Evolutionary conservation across 768 basidiomycete genomes (phyloP), one percentile per base, ranked within the genome.

Genomic region (Melanogaster broomeanus): DNA sequence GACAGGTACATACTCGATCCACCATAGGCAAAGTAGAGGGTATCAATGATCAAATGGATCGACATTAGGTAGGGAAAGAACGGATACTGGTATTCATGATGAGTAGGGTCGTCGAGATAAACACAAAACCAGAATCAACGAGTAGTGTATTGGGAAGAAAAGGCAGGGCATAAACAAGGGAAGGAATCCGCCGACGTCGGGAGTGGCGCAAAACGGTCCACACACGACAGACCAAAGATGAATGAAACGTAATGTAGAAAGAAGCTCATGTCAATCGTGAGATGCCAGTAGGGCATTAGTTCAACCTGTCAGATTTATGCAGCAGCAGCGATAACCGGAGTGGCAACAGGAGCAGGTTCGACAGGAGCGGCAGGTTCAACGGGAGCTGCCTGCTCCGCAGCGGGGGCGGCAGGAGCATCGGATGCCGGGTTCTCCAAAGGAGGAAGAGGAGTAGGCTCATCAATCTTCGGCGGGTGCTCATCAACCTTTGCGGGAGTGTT

Each of bases 391-490:
- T 66, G 63, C 61, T 75, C 78, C 11, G 59, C 46, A 4, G 72
- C 61, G 39, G 69, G 65, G 34, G 70, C 51, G 5, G 70, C 59
- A 24, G 74, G 59, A 15, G 74, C 63, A 59, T 80, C 81, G 19
- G 78, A 72, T 18, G 84, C 85, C 33, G 89, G 85, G 68, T 88
- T 81, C 75, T 92, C 90, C 58, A 95, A 77, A 52, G 93, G 92
- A 48, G 89, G 90, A 56, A 93, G 82, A 11, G 87, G 87, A 27
- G 79, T 62, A 43, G 89, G 90, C 73, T 90, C 84, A 44, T 92
- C 93, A 59, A 94, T 88, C 77, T 85, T 84, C 58, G 93, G 92
- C 34, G 93, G 90, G 68, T 90, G 78, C 76, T 93, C 90, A 56
- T 92, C 87, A 51, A 93, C 89, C 79, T 92, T 93, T 41, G 90